Conservation (phyloP, 768 basidiomycete genomes). For the Dentipellis sp. region DNA sequence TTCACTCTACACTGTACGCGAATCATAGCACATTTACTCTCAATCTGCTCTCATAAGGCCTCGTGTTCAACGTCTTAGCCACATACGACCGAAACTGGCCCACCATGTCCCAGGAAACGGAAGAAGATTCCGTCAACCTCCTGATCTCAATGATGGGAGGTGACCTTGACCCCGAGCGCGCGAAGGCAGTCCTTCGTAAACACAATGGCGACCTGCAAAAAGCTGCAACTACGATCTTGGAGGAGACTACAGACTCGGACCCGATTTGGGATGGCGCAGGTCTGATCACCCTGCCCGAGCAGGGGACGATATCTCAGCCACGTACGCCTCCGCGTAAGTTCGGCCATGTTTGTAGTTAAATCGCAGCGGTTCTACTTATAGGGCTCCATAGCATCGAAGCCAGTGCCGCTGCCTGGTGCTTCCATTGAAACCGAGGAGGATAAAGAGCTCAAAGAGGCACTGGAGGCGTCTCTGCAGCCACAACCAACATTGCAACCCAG, state of each 20-base stretch:
- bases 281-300: neutral
- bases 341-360: neutral
- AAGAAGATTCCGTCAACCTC: conserved; percentile 24
- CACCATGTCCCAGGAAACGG: conserved; percentile 4
- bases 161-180: conserved; percentile 34
- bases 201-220: conserved; percentile 43
- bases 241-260: conserved; percentile 17
- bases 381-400: conserved; percentile 20
- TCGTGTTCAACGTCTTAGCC: too few relatives aligned
- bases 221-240: conserved; percentile 24
- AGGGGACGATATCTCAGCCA: conserved; percentile 12
- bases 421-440: conserved; percentile 57
- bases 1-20: too few relatives aligned
- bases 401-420: conserved; percentile 16
- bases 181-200: conserved; percentile 48
- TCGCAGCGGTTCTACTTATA: neutral
- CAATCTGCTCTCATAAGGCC: too few relatives aligned
- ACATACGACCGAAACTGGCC: neutral
- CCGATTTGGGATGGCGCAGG: conserved; percentile 1
- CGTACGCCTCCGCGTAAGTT: conserved; percentile 20
- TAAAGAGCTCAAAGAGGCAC: conserved; percentile 36
- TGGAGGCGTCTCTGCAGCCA: conserved; percentile 43
- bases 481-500: conserved; percentile 42
- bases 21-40: too few relatives aligned
- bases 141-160: conserved; percentile 31